Evolutionary conservation across 2,329 filamentous ascomycete genomes (phyloP).

Genomic region (Karstenula rhodostoma): DNA sequence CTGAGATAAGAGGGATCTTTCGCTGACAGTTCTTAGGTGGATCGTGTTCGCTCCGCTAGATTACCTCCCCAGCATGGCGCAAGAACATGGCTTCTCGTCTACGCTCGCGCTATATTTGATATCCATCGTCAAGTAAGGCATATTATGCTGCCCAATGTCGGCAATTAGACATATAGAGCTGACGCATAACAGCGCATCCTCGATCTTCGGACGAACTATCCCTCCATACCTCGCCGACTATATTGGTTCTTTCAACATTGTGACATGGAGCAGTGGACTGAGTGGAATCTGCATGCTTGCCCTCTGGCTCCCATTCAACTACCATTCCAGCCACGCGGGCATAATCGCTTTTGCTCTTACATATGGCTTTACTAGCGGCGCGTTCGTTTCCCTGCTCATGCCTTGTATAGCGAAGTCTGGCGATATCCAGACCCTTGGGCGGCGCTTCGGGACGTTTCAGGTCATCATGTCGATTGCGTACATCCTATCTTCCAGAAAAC

Average conservation of each 20-base stretch:
- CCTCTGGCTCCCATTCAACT: constrained; percentile 23
- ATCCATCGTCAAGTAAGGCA: constrained; percentile 17
- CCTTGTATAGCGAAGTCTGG: constrained; percentile 21
- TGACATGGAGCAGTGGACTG: constrained; percentile 1
- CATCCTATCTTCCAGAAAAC: neutral
- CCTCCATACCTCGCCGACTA: constrained; percentile 15
- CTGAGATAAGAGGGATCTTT: neutral
- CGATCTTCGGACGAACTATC: constrained; percentile 17
- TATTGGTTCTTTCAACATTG: constrained; percentile 16
- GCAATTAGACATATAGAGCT: neutral
- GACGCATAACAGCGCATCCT: constrained; percentile 8
- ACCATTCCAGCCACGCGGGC: constrained; percentile 14
- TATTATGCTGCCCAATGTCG: neutral
- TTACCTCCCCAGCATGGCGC: constrained; percentile 18
- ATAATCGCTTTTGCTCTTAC: constrained; percentile 19
- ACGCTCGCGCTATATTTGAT: constrained; percentile 17
- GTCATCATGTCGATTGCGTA: constrained; percentile 14
- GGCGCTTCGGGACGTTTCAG: constrained; percentile 17
- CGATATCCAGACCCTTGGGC: constrained; percentile 13
- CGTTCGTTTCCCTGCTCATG: constrained; percentile 20
- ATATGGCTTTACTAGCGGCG: constrained; percentile 22
- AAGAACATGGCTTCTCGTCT: constrained; percentile 11
- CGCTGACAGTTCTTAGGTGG: constrained; percentile 13
- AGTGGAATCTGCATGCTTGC: constrained; percentile 15
- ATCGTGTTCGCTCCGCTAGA: constrained; percentile 16